A percentile compares a stretch with the other conserved stretches of the same genome.
phyloP scores from a whole-genome alignment of 495 filamentous ascomycete species.

The Penicillium subrubescens region DNA sequence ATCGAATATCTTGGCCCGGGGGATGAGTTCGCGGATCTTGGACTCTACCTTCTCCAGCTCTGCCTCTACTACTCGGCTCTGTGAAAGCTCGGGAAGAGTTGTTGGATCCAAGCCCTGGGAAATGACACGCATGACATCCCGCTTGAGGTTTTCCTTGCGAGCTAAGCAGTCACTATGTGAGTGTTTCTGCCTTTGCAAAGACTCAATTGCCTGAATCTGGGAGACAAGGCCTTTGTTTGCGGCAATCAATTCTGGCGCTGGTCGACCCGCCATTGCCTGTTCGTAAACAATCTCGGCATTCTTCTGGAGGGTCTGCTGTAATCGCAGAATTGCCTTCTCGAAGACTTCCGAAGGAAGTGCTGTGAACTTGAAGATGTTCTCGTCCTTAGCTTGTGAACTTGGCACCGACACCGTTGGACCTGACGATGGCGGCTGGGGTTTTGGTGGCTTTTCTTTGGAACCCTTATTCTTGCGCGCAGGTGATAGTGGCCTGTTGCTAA shows the following conservation, averaged over 20 bases:
- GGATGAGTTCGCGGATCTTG: slow-evolving; percentile 36
- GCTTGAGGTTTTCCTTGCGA: slow-evolving; percentile 36
- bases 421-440: slow-evolving; percentile 15
- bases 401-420: slow-evolving; percentile 21
- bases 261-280: slow-evolving; percentile 44
- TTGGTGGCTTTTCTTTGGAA: slow-evolving; percentile 1
- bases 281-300: slow-evolving; percentile 46
- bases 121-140: slow-evolving; percentile 36
- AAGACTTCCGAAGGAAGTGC: slow-evolving; percentile 26
- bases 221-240: slow-evolving; percentile 39
- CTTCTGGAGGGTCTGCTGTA: slow-evolving; percentile 33
- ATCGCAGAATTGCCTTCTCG: slow-evolving; percentile 21
- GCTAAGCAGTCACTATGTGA: slow-evolving; percentile 27
- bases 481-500: slow-evolving; percentile 8
- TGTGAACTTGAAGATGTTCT: slow-evolving; percentile 36
- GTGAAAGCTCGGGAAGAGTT: slow-evolving; percentile 36
- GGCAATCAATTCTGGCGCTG: slow-evolving; percentile 38
- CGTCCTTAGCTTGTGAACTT: slow-evolving; percentile 27
- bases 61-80: slow-evolving; percentile 37
- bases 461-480: slow-evolving; percentile 15
- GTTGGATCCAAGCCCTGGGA: slow-evolving; percentile 40
- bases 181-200: slow-evolving; percentile 31
- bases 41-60: slow-evolving; percentile 38
- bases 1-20: slow-evolving; percentile 24
- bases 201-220: slow-evolving; percentile 39